phyloP scores from a whole-genome alignment of 768 basidiomycete genomes.

The Lentinula sp. region DNA sequence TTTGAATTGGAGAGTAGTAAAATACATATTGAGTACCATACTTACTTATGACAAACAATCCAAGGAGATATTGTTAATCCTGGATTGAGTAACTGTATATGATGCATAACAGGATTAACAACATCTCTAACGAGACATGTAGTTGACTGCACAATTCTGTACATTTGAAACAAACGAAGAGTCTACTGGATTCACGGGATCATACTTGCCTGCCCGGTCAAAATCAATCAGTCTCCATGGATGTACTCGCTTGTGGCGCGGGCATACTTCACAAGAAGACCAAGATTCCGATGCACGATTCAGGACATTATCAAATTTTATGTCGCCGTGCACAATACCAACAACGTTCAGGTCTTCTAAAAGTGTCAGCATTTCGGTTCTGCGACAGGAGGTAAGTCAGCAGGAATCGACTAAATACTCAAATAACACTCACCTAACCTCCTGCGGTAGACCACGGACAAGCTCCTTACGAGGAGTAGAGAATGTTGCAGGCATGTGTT shows the following conservation, averaged over 20 bases:
- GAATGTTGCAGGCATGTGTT: neutral
- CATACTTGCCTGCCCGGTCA: neutral
- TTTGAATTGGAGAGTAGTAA: too few relatives aligned
- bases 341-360: neutral
- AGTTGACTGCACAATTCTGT: neutral
- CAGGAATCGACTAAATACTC: neutral
- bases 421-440: neutral
- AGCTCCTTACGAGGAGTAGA: neutral
- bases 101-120: too few relatives aligned
- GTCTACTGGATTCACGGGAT: neutral
- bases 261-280: neutral
- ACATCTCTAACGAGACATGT: too few relatives aligned
- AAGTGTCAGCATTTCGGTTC: neutral
- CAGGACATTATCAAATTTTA: neutral
- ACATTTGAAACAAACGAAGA: neutral
- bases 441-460: neutral
- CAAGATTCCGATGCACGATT: neutral
- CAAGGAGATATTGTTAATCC: too few relatives aligned
- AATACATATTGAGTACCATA: too few relatives aligned
- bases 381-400: neutral
- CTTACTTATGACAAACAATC: too few relatives aligned
- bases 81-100: too few relatives aligned
- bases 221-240: neutral
- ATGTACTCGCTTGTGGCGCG: neutral
- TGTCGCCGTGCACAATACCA: neutral